Evolutionary conservation across 805 yeast genomes (phyloP), one percentile per base, ranked within the genome.

Genomic region (Cyberlindnera suaveolens): DNA sequence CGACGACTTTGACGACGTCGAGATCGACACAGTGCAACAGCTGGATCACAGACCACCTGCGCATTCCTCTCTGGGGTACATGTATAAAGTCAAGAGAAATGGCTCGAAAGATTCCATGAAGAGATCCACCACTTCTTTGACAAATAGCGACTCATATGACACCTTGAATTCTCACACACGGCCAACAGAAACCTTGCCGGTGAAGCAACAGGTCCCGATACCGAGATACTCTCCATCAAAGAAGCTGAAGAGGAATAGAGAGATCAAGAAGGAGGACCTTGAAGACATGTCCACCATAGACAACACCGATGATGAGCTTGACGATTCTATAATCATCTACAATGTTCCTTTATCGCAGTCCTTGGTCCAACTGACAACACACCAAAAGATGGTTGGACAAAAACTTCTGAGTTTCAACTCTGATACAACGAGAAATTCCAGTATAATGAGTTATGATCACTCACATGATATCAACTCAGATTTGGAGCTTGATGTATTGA

Each of bases 281-380:
- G 31, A 23, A n/a, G 16, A 20, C 7, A 4, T 35, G 10, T 18
- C 23, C 8, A 26, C n/a, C 17, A 18, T 35, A 7, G 51, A 52
- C 26, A 18, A 58, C 29, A 20, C 37, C 26, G 82, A 78, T 49
- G 78, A 75, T 45, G 74, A 76, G 44, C 61, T 77, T 34, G 79
- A 79, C 1, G 77, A 71, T 35, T 73, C 73, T 42, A 61, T 71
- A 18, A 67, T 73, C 18, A 74, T 81, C 45, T 82, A 67, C 61
- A 81, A 82, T 51, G 84, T 82, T 16, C 89, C 89, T 3, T 61
- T 78, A 41, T 71, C 84, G 0, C 80, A 77, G 38, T 72, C 83
- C 0, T 60, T 80, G 16, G 66, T 60, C 6, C 60, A 70, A 11
- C 49, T 67, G 15, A 49, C 65, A n/a, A 62, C 63, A 16, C 61